Conservation (phyloP, 345 rosid species). For the Citrus inodora region DNA sequence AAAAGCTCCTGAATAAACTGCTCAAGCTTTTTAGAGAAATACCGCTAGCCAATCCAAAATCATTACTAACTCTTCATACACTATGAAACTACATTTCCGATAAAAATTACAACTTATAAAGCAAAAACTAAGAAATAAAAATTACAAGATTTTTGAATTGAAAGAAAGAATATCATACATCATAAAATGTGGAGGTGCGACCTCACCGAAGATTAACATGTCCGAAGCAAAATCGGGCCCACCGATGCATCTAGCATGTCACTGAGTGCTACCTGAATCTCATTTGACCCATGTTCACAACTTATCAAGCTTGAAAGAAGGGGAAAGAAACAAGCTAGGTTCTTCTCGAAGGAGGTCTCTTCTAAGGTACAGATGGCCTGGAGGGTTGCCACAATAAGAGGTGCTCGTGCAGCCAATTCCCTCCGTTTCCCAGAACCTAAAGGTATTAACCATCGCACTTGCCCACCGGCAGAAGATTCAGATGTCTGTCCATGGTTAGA, state of each 20-base stretch:
- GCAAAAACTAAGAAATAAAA: neutral
- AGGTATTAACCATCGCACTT: conserved; percentile 67
- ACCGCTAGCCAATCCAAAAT: conserved; percentile 19
- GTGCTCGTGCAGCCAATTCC: conserved; percentile 80
- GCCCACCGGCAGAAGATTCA: conserved; percentile 35
- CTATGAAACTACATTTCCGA: conserved; percentile 30
- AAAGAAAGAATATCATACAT: conserved; percentile 28
- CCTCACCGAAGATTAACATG: conserved; percentile 45
- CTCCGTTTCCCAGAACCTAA: conserved; percentile 85
- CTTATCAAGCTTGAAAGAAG: conserved; percentile 75
- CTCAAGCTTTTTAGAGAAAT: conserved; percentile 7
- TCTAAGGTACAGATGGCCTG: conserved; percentile 83
- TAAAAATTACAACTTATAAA: conserved; percentile 15
- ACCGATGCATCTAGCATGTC: conserved; percentile 82
- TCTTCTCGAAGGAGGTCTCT: conserved; percentile 67
- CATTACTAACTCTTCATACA: conserved; percentile 32
- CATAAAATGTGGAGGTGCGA: conserved; percentile 14
- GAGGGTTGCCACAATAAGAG: conserved; percentile 69
- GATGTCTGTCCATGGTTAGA: conserved; percentile 39
- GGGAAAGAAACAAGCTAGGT: conserved; percentile 67
- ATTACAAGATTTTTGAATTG: conserved; percentile 9
- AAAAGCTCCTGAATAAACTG: conserved; percentile 18
- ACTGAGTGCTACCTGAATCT: conserved; percentile 87
- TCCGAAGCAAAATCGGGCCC: conserved; percentile 74
- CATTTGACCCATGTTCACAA: conserved; percentile 91